Base-by-base conservation (phyloP, 176 grass and related monocot species). In the Musa schizocarpa region DNA sequence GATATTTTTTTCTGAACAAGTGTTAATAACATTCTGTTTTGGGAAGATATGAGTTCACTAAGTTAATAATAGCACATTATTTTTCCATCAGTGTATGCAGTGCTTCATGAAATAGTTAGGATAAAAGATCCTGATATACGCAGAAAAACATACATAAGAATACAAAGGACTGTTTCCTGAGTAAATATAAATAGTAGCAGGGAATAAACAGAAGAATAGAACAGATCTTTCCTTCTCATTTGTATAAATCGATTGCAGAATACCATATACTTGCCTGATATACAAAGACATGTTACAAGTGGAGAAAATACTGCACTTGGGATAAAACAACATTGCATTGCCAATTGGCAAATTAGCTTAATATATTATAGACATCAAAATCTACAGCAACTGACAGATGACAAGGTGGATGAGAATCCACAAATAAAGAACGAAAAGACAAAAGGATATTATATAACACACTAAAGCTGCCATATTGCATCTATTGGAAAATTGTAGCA, bases 381-480 rank as follows among this genome's bases (percentile, higher is more conserved):
- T 26, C 52, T 55, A 73, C 48, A 71, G 19, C 9, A 71, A 52
- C 57, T 27, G 53, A 57, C 23, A 43, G 14, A 27, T 55, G 52
- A 17, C 34, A 21, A 29, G 72, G 72, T 14, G 4, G 25, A 9
- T 34, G 20, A 27, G 22, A 57, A 34, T 5, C 53, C 72, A 29
- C 8, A 19, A 62, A 62, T 62, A 62, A 14, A 17, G 20, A 56
- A 58, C 6, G 17, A 53, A 24, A 24, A 13, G 14, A 72, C 12
- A 1, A 9, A 7, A 13, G 17, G 52, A 78, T 16, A 12, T 14
- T 9, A 64, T 12, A 13, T 20, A 11, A 26, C 11, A 73, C 82
- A 62, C 57, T 72, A 55, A 1, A 0, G 80, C 83, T 76, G 86
- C 52, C 2, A 6, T 68, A 82, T 82, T 84, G 53, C 78, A 85